Conservation (phyloP, 495 filamentous ascomycete species). For the Penicillium silybi region DNA sequence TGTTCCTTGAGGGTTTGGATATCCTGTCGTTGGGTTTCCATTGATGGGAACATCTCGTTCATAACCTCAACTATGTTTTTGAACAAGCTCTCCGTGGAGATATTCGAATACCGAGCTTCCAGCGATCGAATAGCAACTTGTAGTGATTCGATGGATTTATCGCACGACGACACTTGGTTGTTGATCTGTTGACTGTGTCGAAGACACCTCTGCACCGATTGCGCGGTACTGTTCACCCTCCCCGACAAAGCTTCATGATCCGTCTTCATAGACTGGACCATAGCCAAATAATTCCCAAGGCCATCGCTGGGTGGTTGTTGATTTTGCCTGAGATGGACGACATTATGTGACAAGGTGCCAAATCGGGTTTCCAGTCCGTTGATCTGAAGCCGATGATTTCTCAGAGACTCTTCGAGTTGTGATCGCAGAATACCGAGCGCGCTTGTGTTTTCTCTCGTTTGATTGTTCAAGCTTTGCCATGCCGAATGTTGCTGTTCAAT, state of each 20-base stretch:
- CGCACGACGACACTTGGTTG: background rate
- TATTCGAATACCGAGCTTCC: conserved; percentile 33
- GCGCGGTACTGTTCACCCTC: background rate
- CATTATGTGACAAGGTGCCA: background rate
- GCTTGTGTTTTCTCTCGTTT: background rate
- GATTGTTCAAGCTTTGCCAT: background rate
- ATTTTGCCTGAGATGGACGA: background rate
- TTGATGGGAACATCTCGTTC: conserved; percentile 35
- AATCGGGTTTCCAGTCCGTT: background rate
- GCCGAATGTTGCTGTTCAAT: background rate
- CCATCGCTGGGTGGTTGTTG: background rate
- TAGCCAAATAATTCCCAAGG: background rate
- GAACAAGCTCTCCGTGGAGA: conserved; percentile 30
- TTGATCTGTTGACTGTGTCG: background rate
- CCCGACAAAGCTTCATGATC: background rate
- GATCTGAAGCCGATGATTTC: background rate
- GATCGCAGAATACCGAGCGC: background rate
- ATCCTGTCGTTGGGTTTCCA: conserved; percentile 1
- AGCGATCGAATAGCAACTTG: conserved; percentile 31
- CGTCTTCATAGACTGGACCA: background rate
- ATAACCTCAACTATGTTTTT: conserved; percentile 34
- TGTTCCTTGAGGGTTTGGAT: background rate
- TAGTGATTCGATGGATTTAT: conserved; percentile 4
- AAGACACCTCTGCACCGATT: background rate
- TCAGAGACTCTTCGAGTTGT: background rate